Percentiles rank a stretch among this genome's conserved stretches.
Conservation (phyloP, 768 basidiomycete species). For the Hirschioporus abietinus region DNA sequence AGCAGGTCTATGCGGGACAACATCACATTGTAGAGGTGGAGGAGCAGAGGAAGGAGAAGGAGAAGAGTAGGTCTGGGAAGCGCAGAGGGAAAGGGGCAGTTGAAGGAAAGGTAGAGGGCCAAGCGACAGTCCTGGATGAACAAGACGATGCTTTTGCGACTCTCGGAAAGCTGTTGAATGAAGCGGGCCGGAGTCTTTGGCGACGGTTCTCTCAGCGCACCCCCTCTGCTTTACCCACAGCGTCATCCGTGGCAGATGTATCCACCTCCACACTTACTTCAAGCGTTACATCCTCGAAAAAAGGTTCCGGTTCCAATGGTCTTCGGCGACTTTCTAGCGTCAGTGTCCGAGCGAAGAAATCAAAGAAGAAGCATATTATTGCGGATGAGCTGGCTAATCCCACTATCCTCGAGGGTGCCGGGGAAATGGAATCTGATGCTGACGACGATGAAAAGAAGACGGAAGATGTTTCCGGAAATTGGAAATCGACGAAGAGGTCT, state of each 20-base stretch:
- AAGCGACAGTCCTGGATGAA: background rate
- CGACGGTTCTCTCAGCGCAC: background rate
- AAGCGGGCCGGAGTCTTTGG: background rate
- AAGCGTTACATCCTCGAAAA: background rate
- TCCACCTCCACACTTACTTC: background rate
- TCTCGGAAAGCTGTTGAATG: background rate
- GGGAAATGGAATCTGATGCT: background rate
- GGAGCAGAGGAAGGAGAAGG: background rate
- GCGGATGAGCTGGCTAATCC: background rate
- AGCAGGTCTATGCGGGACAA: background rate
- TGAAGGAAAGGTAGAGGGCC: background rate
- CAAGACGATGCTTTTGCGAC: background rate
- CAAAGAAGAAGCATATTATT: background rate
- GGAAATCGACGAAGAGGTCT: background rate
- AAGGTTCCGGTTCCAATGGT: background rate
- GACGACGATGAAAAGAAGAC: background rate
- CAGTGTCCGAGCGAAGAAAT: background rate
- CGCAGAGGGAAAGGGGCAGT: background rate
- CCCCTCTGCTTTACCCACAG: background rate
- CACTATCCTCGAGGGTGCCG: background rate
- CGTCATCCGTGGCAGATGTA: background rate
- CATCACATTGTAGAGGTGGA: background rate
- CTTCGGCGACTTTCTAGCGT: background rate
- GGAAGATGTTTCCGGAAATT: background rate
- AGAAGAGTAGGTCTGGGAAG: background rate